A percentile compares a stretch with the other conserved stretches of the same genome.
phyloP scores from a whole-genome alignment of 257 asterid species.

The Petunia axillaris region DNA sequence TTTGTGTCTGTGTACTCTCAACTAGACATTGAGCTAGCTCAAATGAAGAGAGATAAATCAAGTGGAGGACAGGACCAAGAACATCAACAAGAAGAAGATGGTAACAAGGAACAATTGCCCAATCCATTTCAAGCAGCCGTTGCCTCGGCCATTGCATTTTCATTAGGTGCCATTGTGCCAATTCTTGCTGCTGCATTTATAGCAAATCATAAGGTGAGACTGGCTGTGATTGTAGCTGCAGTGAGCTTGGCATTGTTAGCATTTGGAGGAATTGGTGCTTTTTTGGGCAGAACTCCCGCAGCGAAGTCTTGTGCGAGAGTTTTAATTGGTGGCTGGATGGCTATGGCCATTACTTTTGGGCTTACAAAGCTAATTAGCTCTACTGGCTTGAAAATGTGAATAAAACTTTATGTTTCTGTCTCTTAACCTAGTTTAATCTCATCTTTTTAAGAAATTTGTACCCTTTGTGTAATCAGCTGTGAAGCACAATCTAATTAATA shows the following conservation, averaged over 20 bases:
- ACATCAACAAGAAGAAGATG: background rate
- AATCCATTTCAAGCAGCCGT: slow-evolving; percentile 65
- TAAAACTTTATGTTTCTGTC: background rate
- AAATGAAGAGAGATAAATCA: slow-evolving; percentile 47
- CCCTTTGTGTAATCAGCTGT: background rate
- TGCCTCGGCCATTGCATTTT: slow-evolving; percentile 65
- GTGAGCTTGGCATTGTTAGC: slow-evolving; percentile 55
- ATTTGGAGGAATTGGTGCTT: slow-evolving; percentile 63
- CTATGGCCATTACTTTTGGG: slow-evolving; percentile 76
- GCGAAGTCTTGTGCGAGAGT: slow-evolving; percentile 54
- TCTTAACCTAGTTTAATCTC: background rate
- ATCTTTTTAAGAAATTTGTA: background rate
- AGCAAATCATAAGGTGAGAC: slow-evolving; percentile 43
- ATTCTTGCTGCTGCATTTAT: slow-evolving; percentile 65
- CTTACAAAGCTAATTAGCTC: slow-evolving; percentile 58
- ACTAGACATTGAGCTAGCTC: slow-evolving; percentile 62
- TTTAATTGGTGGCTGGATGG: slow-evolving; percentile 74
- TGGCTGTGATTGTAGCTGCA: slow-evolving; percentile 48
- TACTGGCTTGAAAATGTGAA: slow-evolving; percentile 48
- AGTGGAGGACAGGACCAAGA: slow-evolving; percentile 8
- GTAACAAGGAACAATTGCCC: slow-evolving; percentile 48
- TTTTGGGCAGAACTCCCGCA: slow-evolving; percentile 51
- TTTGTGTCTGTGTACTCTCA: slow-evolving; percentile 72
- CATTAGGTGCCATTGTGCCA: slow-evolving; percentile 65
- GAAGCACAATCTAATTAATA: background rate